These are phyloP conservation scores for Dictyostelium citrinum DNA, from an alignment of 78 protist species.

Conservation along the genomic window DNA sequence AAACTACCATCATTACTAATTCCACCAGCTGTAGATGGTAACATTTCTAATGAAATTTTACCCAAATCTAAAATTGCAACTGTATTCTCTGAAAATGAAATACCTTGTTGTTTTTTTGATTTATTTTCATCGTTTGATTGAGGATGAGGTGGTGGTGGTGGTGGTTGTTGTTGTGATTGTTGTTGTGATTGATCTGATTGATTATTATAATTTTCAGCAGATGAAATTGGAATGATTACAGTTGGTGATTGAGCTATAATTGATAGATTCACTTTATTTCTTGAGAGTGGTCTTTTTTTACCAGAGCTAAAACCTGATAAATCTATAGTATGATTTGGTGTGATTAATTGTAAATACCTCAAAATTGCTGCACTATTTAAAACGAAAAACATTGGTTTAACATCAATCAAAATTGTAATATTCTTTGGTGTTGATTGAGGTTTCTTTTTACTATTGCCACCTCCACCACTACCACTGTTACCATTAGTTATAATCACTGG, in stretches of 20 bases:
- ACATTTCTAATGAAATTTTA: constrained; percentile 8
- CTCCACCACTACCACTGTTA: background rate
- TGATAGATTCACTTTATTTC: background rate
- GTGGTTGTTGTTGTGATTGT: background rate
- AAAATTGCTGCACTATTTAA: constrained; percentile 44
- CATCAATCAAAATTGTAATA: constrained; percentile 27
- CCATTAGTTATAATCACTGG: background rate
- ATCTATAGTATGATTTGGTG: constrained; percentile 62
- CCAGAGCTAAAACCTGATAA: constrained; percentile 45
- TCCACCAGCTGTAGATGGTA: background rate
- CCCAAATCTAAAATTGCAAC: constrained; percentile 50
- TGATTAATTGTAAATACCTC: constrained; percentile 21
- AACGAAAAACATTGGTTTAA: constrained; percentile 42
- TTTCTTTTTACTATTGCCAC: background rate
- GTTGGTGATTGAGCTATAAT: constrained; percentile 52
- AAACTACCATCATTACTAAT: background rate
- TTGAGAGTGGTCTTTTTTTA: background rate
- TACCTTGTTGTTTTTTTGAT: background rate
- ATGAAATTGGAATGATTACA: constrained; percentile 16
- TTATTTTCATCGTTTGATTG: background rate
- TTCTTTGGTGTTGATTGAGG: background rate
- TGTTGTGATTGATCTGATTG: background rate
- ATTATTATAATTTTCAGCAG: background rate
- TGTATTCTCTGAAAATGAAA: background rate
- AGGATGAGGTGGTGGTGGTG: background rate